phyloP scores from a whole-genome alignment of 2,329 filamentous ascomycete genomes.

The Paracorniculantispora psalliotae region DNA sequence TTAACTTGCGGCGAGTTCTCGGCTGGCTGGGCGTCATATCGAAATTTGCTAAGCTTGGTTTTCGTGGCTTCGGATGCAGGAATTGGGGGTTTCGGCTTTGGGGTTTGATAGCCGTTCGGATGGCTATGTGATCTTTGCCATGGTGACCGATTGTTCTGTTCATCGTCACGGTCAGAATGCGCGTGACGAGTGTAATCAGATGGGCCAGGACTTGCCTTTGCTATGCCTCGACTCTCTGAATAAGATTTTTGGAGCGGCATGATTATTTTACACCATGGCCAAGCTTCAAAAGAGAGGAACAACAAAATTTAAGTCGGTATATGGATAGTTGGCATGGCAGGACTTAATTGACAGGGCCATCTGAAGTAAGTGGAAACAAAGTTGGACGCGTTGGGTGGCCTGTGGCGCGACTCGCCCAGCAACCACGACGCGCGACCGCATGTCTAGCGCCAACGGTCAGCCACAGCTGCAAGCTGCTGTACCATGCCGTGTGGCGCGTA shows the following conservation, averaged over 20 bases:
- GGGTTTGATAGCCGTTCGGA: constrained; percentile 34
- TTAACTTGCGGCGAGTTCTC: constrained; percentile 15
- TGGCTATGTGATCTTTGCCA: constrained; percentile 54
- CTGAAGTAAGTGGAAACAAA: background rate
- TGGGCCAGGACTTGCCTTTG: background rate
- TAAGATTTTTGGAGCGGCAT: constrained; percentile 23
- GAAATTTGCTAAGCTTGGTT: constrained; percentile 56
- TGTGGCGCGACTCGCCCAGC: constrained; percentile 10
- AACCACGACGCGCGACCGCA: constrained; percentile 12
- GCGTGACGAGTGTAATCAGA: background rate
- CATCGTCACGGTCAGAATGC: background rate
- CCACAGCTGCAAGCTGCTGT: background rate
- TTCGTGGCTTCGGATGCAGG: constrained; percentile 55
- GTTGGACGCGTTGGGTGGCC: constrained; percentile 10
- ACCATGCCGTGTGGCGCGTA: too few species aligned
- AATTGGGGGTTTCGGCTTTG: constrained; percentile 34
- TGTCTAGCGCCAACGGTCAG: background rate
- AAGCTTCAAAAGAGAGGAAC: constrained; percentile 15
- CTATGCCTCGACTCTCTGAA: constrained; percentile 10
- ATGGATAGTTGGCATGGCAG: background rate
- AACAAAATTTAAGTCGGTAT: background rate
- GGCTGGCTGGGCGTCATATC: constrained; percentile 28
- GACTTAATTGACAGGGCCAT: background rate
- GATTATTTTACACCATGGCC: constrained; percentile 16
- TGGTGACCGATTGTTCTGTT: constrained; percentile 34